Base-by-base conservation (phyloP, 768 basidiomycete genomes). In the Suillus alpinus region DNA sequence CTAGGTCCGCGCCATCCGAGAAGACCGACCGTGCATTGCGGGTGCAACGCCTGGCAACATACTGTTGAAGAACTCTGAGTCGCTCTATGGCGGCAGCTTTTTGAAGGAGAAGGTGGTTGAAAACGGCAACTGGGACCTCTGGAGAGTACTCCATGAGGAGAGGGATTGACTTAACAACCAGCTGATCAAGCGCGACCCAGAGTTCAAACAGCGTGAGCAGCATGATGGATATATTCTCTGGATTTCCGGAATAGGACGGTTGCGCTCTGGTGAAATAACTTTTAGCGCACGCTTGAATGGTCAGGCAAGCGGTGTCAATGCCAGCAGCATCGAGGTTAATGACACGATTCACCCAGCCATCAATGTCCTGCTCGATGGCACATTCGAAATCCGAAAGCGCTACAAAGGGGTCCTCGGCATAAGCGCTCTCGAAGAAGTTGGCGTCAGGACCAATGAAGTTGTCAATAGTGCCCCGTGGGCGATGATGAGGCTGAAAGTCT, bases 121-220 rank as follows among this genome's bases (percentile, higher is more conserved):
- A 65, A 26, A 82, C 65, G 4, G 56, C 53, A 2, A 59, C 31
- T 0, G 79, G 73, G 0, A 85, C 67, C 60, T 81, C 81, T 0
- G 83, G 81, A 12, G 81, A 78, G 58, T 81, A 84, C 5, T 77
- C 67, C 0, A 44, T 46, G 6, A 85, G 67, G 10, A 83, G 70
- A 2, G 83, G 78, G 40, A 69, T 67, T 26, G 72, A 67, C 18
- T 41, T 43, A 20, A 77, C 66, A 2, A 67, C 72, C 14, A 78
- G 36, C 29, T 63, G 72, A 63, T 84, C 83, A 6, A 84, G 68
- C 0, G 76, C 79, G 1, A 80, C 70, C 83, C 83, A 84, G 18
- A 84, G 69, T 34, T 81, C 76, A 26, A 83, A 65, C 36, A 78
- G 60, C 5, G 78, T 78, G 53, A 84, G 69, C 37, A 83, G 63